phyloP scores from a whole-genome alignment of 176 grass and related monocot genomes.

The Musa itinerans region DNA sequence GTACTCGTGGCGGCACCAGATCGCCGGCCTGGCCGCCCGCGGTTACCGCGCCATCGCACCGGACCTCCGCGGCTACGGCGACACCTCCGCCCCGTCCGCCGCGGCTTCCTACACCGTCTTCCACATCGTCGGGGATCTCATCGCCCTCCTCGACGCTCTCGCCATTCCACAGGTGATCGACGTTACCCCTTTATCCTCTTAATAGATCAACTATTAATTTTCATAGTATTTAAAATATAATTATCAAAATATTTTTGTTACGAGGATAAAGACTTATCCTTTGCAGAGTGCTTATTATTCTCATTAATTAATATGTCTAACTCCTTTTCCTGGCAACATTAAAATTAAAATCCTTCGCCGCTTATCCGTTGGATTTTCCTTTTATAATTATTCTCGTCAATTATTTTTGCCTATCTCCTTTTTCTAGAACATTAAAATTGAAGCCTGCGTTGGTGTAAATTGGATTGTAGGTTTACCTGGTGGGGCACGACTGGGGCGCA shows the following conservation, averaged over 20 bases:
- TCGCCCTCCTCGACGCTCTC: slow-evolving; percentile 70
- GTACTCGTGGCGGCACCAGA: slow-evolving; percentile 82
- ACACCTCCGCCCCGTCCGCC: slow-evolving; percentile 43
- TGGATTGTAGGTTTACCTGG: slow-evolving; percentile 21
- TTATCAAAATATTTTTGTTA: background rate
- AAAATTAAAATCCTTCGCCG: too few species aligned
- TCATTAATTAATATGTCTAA: too few species aligned
- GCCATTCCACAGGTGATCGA: slow-evolving; percentile 29
- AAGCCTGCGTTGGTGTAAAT: background rate
- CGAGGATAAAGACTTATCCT: too few species aligned
- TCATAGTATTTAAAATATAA: background rate
- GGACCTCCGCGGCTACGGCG: slow-evolving; percentile 69
- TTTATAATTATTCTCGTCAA: too few species aligned
- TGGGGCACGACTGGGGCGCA: slow-evolving; percentile 78
- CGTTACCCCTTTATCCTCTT: too few species aligned
- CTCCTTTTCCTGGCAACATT: too few species aligned
- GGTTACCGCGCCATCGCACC: slow-evolving; percentile 64
- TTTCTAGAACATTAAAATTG: too few species aligned
- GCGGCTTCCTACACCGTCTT: slow-evolving; percentile 56
- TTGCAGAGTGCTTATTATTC: too few species aligned
- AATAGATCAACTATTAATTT: background rate
- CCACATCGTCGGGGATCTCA: slow-evolving; percentile 73
- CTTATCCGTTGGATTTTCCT: too few species aligned
- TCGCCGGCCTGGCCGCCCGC: slow-evolving; percentile 37
- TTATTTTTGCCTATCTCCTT: too few species aligned